phyloP scores from a whole-genome alignment of 2,329 filamentous ascomycete species.

The Claviceps sp. region DNA sequence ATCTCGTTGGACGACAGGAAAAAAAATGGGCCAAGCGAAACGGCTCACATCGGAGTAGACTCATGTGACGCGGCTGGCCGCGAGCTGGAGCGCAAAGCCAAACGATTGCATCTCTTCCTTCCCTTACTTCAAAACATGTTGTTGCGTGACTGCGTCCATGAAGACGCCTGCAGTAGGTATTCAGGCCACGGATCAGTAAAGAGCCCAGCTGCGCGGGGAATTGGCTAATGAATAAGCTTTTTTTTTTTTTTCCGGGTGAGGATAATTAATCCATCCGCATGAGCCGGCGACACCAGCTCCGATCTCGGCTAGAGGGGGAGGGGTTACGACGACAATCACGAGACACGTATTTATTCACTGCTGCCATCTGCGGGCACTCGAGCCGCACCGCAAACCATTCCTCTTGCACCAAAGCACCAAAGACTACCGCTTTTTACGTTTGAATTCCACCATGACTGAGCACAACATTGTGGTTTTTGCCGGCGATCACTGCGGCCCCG shows the following conservation, averaged over 20 bases:
- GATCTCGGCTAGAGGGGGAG: conserved; percentile 7
- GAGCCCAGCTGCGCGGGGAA: background rate
- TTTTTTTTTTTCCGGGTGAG: background rate
- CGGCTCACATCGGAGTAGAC: no score
- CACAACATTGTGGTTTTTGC: conserved; percentile 68
- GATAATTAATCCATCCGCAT: no score
- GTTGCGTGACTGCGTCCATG: background rate
- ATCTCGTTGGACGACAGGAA: background rate
- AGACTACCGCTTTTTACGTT: background rate
- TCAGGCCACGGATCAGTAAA: background rate
- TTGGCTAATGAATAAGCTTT: background rate
- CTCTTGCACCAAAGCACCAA: background rate
- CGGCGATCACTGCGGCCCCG: conserved; percentile 73
- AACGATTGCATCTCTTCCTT: background rate
- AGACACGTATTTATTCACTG: background rate
- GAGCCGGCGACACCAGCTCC: conserved; percentile 1
- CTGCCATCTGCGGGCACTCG: background rate
- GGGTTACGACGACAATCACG: background rate
- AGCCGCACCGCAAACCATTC: background rate
- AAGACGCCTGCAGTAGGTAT: background rate
- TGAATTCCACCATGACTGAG: conserved; percentile 38
- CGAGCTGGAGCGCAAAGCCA: background rate
- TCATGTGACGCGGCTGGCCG: background rate
- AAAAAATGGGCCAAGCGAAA: background rate
- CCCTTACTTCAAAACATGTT: no score